Conservation (phyloP, 148 eudicot species). For the Rhododendron henanense region DNA sequence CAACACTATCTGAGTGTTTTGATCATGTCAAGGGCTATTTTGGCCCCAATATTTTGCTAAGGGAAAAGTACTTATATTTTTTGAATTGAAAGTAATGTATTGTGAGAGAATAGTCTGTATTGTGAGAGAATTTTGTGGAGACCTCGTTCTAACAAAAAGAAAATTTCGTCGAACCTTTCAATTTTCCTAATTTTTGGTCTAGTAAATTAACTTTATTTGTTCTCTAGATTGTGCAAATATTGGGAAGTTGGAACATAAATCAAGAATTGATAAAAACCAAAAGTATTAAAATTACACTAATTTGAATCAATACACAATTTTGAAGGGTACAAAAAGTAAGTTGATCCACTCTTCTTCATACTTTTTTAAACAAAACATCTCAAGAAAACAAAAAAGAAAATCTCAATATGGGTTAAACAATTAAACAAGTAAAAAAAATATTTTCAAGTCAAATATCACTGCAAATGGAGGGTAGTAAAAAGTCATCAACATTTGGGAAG, state of each 20-base stretch:
- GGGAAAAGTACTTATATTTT: too few relatives aligned
- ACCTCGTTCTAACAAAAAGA: too few relatives aligned
- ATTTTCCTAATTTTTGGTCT: neutral
- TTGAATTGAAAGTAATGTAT: too few relatives aligned
- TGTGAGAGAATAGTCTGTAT: too few relatives aligned
- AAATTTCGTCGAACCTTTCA: too few relatives aligned
- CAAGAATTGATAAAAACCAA: neutral
- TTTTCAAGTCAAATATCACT: neutral
- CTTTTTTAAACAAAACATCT: too few relatives aligned
- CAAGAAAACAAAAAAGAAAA: neutral
- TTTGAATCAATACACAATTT: neutral
- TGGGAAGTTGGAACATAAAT: neutral
- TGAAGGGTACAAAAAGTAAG: neutral
- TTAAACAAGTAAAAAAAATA: neutral
- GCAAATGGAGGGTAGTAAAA: neutral
- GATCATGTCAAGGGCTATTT: too few relatives aligned
- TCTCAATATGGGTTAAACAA: neutral
- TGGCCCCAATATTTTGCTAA: too few relatives aligned
- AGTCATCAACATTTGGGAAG: constrained; percentile 34
- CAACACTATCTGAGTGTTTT: too few relatives aligned
- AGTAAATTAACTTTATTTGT: neutral
- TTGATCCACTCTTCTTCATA: neutral
- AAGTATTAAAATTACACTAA: neutral
- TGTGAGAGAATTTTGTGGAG: too few relatives aligned
- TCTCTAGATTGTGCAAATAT: neutral